A percentile compares a stretch with the other conserved stretches of the same genome.
Conservation (phyloP, 2,329 filamentous ascomycete species). For the Monosporascus sp. region DNA sequence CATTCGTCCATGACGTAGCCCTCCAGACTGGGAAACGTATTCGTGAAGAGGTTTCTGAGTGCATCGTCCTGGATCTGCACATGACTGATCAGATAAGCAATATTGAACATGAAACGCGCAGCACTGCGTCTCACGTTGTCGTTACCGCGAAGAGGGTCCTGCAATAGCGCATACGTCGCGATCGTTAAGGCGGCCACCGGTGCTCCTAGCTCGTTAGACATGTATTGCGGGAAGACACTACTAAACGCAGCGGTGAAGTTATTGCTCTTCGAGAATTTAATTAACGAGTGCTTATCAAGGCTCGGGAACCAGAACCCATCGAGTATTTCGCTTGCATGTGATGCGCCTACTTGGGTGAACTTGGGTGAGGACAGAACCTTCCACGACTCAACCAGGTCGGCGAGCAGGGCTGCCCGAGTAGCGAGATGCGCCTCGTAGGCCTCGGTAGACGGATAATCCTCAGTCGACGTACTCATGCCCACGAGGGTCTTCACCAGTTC, state of each 20-base stretch:
- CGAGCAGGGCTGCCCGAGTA: slow-evolving; percentile 27
- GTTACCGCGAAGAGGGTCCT: slow-evolving; percentile 25
- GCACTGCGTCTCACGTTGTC: slow-evolving; percentile 12
- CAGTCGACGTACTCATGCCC: slow-evolving; percentile 17
- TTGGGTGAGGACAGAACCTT: slow-evolving; percentile 32
- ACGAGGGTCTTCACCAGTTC: slow-evolving; percentile 29
- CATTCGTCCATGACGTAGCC: slow-evolving; percentile 23
- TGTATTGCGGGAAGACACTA: slow-evolving; percentile 31
- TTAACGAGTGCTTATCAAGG: slow-evolving; percentile 15
- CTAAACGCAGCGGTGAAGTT: slow-evolving; percentile 26
- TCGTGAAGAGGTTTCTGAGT: slow-evolving; percentile 10
- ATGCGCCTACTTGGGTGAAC: slow-evolving; percentile 2
- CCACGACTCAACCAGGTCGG: slow-evolving; percentile 38
- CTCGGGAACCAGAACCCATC: slow-evolving; percentile 26
- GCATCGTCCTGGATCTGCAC: slow-evolving; percentile 12
- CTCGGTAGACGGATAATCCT: slow-evolving; percentile 20
- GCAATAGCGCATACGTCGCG: slow-evolving; percentile 33
- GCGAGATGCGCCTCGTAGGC: slow-evolving; percentile 25
- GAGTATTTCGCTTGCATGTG: slow-evolving; percentile 12
- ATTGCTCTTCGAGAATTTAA: slow-evolving; percentile 11
- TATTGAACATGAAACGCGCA: slow-evolving; percentile 19
- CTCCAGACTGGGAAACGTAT: slow-evolving; percentile 15
- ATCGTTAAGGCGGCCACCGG: slow-evolving; percentile 30
- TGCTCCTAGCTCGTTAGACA: slow-evolving; percentile 14
- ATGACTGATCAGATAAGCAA: slow-evolving; percentile 19